Conservation (phyloP, 805 yeast species). For the Maudiozyma turicensis region DNA sequence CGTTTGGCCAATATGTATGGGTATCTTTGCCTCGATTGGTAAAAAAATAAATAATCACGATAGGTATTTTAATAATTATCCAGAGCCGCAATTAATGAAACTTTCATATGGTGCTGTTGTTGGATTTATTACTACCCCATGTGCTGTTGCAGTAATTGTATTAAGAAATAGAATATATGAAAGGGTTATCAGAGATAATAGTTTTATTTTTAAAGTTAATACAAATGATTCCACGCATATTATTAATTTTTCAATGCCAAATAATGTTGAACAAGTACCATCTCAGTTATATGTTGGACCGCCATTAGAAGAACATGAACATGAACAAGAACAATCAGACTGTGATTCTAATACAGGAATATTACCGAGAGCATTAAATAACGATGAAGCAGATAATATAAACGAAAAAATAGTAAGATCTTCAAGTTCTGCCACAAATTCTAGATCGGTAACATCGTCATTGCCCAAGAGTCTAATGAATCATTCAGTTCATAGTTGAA, state of each 20-base stretch:
- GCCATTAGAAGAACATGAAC: too few species aligned
- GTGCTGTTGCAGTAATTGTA: conserved; percentile 10
- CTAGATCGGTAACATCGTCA: background rate
- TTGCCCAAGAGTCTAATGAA: background rate
- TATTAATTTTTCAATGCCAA: background rate
- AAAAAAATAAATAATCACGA: conserved; percentile 11
- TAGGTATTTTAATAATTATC: conserved; percentile 11
- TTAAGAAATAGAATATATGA: conserved; percentile 10
- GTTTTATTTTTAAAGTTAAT: background rate
- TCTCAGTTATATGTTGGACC: background rate
- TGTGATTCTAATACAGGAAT: background rate
- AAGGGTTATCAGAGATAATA: background rate
- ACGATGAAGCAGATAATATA: background rate
- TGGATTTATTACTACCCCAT: conserved; percentile 13
- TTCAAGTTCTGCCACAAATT: background rate
- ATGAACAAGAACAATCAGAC: background rate
- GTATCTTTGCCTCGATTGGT: conserved; percentile 18
- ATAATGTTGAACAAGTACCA: background rate
- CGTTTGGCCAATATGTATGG: conserved; percentile 23
- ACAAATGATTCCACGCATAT: background rate
- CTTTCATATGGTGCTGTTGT: conserved; percentile 15
- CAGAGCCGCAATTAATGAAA: conserved; percentile 18
- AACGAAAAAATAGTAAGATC: background rate
- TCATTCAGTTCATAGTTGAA: background rate
- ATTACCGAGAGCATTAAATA: background rate